Base-by-base conservation (phyloP, 192 early-diverging fungal species). In the Bifiguratus adelaidae region DNA sequence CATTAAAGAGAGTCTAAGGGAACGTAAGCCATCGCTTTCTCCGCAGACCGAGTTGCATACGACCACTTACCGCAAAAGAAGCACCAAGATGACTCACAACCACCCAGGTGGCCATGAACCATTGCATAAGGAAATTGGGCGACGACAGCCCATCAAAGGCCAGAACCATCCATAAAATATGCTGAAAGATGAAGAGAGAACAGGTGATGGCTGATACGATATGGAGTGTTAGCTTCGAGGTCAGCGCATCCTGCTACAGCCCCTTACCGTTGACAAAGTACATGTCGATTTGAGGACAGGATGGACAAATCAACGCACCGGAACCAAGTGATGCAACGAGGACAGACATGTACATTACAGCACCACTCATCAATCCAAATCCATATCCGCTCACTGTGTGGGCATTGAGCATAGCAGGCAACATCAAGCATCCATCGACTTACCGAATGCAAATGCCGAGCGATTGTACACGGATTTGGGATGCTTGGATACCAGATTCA, bases 111-210 rank as follows among this genome's bases (percentile, higher is more conserved):
- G 76, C 56, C 28, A 76, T 64, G 23, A 52, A 35, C 47, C 56
- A 73, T 1, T 65, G 60, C 2, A 18, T 8, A 9, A 22, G 11
- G 26, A 16, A 35, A 13, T 21, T 36, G 25, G 47, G 20, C 9
- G 45, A 29, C 29, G 62, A 64, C 55, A 72, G 81, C 20, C 81
- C 81, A 24, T 85, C 78, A 61, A 84, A 88, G 1, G 77, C 72
- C 22, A 88, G 58, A 62, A 88, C 77, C 66, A 74, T 85, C 86
- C 86, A 89, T 3, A 60, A 61, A 22, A 75, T 76, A 47, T 89
- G 76, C 25, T 83, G 67, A 23, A 89, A 64, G 23, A 78, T 81
- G 43, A 84, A 81, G 36, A 87, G 18, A 30, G 70, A 74, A 1
- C 83, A 84, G 4, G 70, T 81, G 9, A 88, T 60, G 6, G 86